Evolutionary conservation across 2,329 filamentous ascomycete species (phyloP), one percentile per base, ranked within the genome.

Genomic region (Eurotiales sp.): DNA sequence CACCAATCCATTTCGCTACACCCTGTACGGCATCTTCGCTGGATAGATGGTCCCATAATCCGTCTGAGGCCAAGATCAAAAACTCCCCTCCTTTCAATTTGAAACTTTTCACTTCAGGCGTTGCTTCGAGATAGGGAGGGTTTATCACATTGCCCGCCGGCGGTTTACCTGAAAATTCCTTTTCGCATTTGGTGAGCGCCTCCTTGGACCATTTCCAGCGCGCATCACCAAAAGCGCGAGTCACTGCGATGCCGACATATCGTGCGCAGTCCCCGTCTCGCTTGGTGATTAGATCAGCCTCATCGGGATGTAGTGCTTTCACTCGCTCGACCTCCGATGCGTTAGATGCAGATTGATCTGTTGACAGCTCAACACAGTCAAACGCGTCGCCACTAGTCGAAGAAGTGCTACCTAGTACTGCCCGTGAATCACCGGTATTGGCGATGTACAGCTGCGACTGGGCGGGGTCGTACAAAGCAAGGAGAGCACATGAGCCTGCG

Each of bases 71-170:
- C 56, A 88, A 72, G 55, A 88, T 84, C 46, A 87, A 63, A 64
- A 58, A 88, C 88, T 46, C 79, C 76, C 3, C 72, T 67, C 17
- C 70, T 68, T 1, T 69, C 67, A 0, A 68, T 29, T 70, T 66
- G 0, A 76, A 80, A 4, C 79, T 82, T 2, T 77, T 83, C 19
- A 88, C 72, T 25, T 82, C 82, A 0, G 85, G 85, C 59, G 83
- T 77, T 1, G 85, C 85, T 0, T 81, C 87, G 58, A 88, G 67
- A 65, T 88, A 88, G 0, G 85, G 85, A 3, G 83, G 85, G 0
- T 82, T 80, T 27, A 27, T 27, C n/a, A 10, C 11, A 19, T 15
- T 21, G 39, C 17, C 37, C 6, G 8, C 8, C 6, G 19, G 3
- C 15, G 21, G 39, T 27, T 42, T 42, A 2, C 15, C 39, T 2